Base-by-base conservation (phyloP, 805 yeast species). In the Saturnispora hagleri region DNA sequence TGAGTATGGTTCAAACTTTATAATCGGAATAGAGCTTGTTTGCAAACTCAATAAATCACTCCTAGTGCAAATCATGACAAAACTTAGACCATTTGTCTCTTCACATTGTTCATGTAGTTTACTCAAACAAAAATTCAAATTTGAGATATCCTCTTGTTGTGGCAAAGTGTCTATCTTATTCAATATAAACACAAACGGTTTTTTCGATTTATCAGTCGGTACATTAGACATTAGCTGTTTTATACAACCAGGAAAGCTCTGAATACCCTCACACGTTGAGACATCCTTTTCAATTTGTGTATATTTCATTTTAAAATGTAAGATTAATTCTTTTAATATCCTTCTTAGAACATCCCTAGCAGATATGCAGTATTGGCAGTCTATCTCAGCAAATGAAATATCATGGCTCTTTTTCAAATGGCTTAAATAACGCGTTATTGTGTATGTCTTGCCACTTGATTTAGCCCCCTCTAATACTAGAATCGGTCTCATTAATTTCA, bases 391-490 rank as follows among this genome's bases (percentile, higher is more conserved):
- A 20, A 60, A 58, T 5, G 60, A 58, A 5, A 71, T 58, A 2
- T 58, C 59, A 15, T 49, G 46, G 4, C 27, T 35, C 2, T 34
- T 15, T 9, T 51, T 35, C 13, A 71, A 48, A 8, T 57, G 51
- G 6, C 65, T 47, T 15, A 76, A 58, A 53, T 66, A 74, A 17
- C 58, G 51, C 1, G 53, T 55, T 5, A 77, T 62, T 1, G 72
- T 67, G 50, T 62, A 64, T 2, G 80, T 63, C 57, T 78, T 78
- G 0, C 83, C 83, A 17, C 74, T 65, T 1, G 80, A 70, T 49
- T 70, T 66, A 52, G 72, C 69, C 0, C 83, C 82, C 57, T 76
- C 79, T 3, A 77, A 67, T 2, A 75, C 59, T 10, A 77, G 45
- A 6, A 71, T 60, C 1, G 75, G 71, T 0, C 67, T 64, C 62